A percentile compares a stretch with the other conserved stretches of the same genome.
These are phyloP conservation scores for Nannochloris sp. DNA, from an alignment of 139 green algal genomes.

Conservation along the genomic window DNA sequence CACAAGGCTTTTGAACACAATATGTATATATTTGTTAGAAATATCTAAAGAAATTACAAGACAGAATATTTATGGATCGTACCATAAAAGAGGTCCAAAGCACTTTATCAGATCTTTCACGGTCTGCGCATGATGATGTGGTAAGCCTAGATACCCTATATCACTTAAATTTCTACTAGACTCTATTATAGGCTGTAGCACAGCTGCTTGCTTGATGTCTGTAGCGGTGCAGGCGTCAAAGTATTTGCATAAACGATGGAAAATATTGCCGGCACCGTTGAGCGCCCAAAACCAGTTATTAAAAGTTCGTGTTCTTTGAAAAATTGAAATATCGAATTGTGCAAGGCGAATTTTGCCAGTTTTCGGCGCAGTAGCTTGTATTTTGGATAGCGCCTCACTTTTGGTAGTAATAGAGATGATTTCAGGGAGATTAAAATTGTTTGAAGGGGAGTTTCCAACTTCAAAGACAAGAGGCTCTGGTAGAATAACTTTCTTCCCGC, in stretches of 20 bases:
- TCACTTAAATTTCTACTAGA: not conserved
- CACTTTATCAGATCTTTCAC: not conserved
- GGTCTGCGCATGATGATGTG: not conserved
- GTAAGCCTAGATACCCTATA: not conserved
- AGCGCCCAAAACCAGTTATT: conserved; percentile 10
- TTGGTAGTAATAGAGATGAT: not conserved
- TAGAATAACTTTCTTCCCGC: not conserved
- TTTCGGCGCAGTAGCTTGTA: not conserved
- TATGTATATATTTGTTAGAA: not conserved
- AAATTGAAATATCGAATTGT: conserved; percentile 3
- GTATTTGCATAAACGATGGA: conserved; percentile 2
- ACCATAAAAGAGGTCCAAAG: conserved; percentile 10
- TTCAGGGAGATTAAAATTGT: not conserved
- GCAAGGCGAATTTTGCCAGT: not conserved
- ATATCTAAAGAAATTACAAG: not conserved
- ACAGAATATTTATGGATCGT: not conserved
- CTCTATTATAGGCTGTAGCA: conserved; percentile 4
- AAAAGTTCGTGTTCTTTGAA: conserved; percentile 1
- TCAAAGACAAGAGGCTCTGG: conserved; percentile 5
- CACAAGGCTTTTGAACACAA: not conserved
- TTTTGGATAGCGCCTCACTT: not conserved
- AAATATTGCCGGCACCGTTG: conserved; percentile 1
- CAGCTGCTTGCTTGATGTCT: not conserved
- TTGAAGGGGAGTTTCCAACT: not conserved
- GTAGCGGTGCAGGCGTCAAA: not conserved